Evolutionary conservation across 257 asterid genomes (phyloP), one percentile per base, ranked within the genome.

Genomic region (Solanum tarijense): DNA sequence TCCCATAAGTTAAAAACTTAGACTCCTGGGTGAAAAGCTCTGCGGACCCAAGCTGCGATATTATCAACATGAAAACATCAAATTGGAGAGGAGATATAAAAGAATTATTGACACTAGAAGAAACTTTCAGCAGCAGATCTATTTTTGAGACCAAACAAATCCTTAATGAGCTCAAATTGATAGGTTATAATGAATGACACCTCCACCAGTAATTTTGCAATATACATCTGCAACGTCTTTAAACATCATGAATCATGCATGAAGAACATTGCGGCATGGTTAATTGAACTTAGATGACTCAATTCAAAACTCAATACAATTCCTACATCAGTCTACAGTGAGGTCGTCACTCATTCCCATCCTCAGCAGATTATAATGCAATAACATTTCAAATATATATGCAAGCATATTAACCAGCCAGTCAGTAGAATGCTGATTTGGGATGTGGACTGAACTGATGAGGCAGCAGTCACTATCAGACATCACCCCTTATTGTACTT

Each of bases 11-110:
- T 73, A 97, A 88, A 83, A 92, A 92, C 89, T 97, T 94, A 14
- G 99, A 97, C 16, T 94, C 98, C 72, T 96, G 86, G 65, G 94
- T 91, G 88, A 94, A 97, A 55, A 94, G 90, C 87, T 95, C 99
- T 12, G 98, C 98, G 65, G 99, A 96, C 86, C 99, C 98, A 86
- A 94, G 96, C 99, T 97, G 96, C 92, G 92, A 86, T 65, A 12
- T 41, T 52, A 91, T 58, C 84, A 62, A 85, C 39, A 68, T 78
- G 65, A 89, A 81, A 74, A 87, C 87, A 83, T 71, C 55, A 83
- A 83, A 69, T 7, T 38, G 43, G 68, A 29, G 18, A 82, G 68
- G 69, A 81, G 71, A 27, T 29, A 8, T 5, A 29, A 27, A 25
- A 79, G 1, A 41, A 43, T 43, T 82, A 46, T 48, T 29, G 43